Percentiles rank a stretch among this genome's conserved stretches.
phyloP scores from a whole-genome alignment of 495 filamentous ascomycete genomes.

The Podospora conica region DNA sequence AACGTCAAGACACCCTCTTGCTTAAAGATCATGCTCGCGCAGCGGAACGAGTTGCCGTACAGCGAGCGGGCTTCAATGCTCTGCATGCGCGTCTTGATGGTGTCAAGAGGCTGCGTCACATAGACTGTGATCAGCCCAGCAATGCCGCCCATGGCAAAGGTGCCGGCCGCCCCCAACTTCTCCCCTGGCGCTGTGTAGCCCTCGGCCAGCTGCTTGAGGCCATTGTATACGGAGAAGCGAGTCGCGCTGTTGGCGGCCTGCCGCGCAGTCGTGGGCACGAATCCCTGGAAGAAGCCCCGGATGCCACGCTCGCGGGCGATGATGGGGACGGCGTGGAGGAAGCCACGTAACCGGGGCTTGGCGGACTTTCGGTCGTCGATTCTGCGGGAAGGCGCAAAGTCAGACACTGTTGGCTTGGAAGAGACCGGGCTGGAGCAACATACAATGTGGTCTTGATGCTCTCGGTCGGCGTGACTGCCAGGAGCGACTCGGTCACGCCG shows the following conservation, averaged over 20 bases:
- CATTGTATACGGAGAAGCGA: slow-evolving; percentile 84
- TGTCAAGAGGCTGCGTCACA: slow-evolving; percentile 86
- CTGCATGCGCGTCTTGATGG: slow-evolving; percentile 98
- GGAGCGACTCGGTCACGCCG: slow-evolving; percentile 84
- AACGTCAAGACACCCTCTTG: slow-evolving; percentile 87
- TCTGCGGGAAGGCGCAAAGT: slow-evolving; percentile 31
- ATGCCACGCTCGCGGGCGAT: slow-evolving; percentile 84
- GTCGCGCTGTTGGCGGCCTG: slow-evolving; percentile 92
- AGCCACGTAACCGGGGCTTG: slow-evolving; percentile 83
- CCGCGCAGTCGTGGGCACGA: slow-evolving; percentile 88
- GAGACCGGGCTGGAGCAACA: background rate
- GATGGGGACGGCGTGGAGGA: slow-evolving; percentile 80
- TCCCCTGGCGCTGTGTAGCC: slow-evolving; percentile 90
- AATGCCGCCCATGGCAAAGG: slow-evolving; percentile 84
- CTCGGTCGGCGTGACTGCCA: slow-evolving; percentile 95
- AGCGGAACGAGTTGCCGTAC: slow-evolving; percentile 86
- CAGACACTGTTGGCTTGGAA: background rate
- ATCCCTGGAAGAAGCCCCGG: slow-evolving; percentile 91
- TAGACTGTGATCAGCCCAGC: slow-evolving; percentile 93
- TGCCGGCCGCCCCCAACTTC: slow-evolving; percentile 82
- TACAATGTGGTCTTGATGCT: slow-evolving; percentile 94
- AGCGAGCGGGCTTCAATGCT: slow-evolving; percentile 76
- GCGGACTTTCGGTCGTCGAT: slow-evolving; percentile 92
- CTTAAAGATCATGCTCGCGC: slow-evolving; percentile 74
- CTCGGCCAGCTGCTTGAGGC: slow-evolving; percentile 83